These are phyloP conservation scores for Jacaranda copaia DNA, from an alignment of 257 asterid genomes.

Conservation along the genomic window DNA sequence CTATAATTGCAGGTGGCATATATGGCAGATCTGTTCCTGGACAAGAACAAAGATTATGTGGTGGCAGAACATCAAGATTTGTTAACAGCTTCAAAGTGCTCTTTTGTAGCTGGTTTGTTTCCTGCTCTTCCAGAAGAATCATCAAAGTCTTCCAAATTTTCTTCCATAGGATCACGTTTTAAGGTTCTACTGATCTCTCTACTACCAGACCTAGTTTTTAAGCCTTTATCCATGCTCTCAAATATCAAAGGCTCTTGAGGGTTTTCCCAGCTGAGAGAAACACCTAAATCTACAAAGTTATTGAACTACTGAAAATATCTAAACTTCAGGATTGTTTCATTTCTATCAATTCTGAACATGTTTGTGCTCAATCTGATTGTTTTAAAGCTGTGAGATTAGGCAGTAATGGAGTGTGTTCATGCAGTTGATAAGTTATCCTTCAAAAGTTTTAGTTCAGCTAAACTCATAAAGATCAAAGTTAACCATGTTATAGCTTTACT, in stretches of 20 bases:
- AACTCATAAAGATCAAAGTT: not conserved
- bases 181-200: constrained; percentile 61
- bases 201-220: not conserved
- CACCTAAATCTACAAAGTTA: constrained; percentile 1
- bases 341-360: constrained; percentile 11
- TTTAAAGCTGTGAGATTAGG: not conserved
- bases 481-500: not conserved
- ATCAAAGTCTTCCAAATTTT: constrained; percentile 95
- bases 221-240: constrained; percentile 1
- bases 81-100: constrained; percentile 84
- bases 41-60: constrained; percentile 98
- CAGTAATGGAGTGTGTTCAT: constrained; percentile 11
- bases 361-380: constrained; percentile 9
- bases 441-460: constrained; percentile 5
- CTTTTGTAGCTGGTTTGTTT: constrained; percentile 91
- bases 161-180: constrained; percentile 97
- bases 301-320: not conserved
- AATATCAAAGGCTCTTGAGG: constrained; percentile 21
- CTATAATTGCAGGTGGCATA: constrained; percentile 73
- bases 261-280: constrained; percentile 22
- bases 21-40: constrained; percentile 92
- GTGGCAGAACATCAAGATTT: constrained; percentile 98
- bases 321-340: constrained; percentile 18
- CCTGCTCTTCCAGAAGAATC: constrained; percentile 94
- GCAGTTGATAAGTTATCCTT: not conserved